A percentile compares a stretch with the other conserved stretches of the same genome.
Conservation (phyloP, 371 early-diverging fungal species). For the Mucor irregularis region DNA sequence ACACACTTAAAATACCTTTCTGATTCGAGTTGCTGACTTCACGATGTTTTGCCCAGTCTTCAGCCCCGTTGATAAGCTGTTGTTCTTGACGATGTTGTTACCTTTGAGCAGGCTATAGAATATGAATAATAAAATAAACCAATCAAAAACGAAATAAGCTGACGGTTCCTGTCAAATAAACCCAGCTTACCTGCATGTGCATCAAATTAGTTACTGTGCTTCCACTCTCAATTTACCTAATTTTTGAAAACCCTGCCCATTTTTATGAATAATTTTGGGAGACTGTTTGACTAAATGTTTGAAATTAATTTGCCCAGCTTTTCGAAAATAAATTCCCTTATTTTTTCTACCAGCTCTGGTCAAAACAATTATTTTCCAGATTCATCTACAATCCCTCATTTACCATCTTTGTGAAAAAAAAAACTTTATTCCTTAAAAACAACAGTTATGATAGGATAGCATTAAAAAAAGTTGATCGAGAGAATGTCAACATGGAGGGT, state of each 20-base stretch:
- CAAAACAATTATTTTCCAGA: constrained; percentile 9
- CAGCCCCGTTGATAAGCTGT: constrained; percentile 1
- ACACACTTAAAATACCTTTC: constrained; percentile 11
- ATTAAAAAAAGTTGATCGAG: too few relatives aligned
- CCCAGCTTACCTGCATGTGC: too few relatives aligned
- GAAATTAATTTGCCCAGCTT: constrained; percentile 5
- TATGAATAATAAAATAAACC: constrained; percentile 11
- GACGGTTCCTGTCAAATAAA: too few relatives aligned
- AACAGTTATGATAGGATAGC: too few relatives aligned
- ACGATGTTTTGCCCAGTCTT: constrained; percentile 8
- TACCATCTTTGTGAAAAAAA: constrained; percentile 4
- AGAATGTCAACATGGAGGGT: too few relatives aligned
- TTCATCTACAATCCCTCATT: constrained; percentile 6
- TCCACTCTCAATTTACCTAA: too few relatives aligned
- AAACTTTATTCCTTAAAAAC: not conserved
- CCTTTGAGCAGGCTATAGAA: constrained; percentile 7
- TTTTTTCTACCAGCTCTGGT: constrained; percentile 8
- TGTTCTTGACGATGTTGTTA: constrained; percentile 3
- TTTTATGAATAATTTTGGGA: too few relatives aligned
- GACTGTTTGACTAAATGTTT: not conserved
- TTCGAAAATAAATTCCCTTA: not conserved
- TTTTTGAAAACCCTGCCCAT: too few relatives aligned
- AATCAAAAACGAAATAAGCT: too few relatives aligned
- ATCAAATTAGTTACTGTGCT: too few relatives aligned
- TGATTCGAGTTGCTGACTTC: constrained; percentile 14